Evolutionary conservation across 1,139 yeast species (phyloP).

Genomic region (Geotrichum restrictum): DNA sequence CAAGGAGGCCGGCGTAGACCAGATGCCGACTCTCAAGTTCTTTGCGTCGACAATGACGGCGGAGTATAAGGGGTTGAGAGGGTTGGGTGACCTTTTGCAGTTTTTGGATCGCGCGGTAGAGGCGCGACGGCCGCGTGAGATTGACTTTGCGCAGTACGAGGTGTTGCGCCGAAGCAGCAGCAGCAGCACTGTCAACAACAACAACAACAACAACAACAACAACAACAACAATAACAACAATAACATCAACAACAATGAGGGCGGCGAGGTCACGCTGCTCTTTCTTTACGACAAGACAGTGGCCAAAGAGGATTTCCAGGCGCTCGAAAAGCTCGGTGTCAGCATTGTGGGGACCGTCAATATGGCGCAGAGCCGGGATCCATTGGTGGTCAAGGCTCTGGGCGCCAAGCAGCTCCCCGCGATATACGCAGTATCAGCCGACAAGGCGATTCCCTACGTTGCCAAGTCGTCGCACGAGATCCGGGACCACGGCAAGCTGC

Average conservation of each 20-base stretch:
- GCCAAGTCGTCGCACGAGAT: constrained; percentile 37
- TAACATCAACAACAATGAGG: not conserved
- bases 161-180: constrained; percentile 22
- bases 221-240: not conserved
- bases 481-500: constrained; percentile 34
- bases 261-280: constrained; percentile 32
- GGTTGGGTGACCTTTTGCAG: constrained; percentile 35
- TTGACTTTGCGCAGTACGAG: constrained; percentile 30
- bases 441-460: constrained; percentile 30
- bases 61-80: constrained; percentile 37
- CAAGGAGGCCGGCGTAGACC: constrained; percentile 32
- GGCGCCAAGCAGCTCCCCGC: constrained; percentile 36
- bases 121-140: constrained; percentile 31
- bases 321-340: constrained; percentile 37
- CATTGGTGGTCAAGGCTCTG: constrained; percentile 32
- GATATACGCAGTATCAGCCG: constrained; percentile 36
- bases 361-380: constrained; percentile 35
- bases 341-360: constrained; percentile 38
- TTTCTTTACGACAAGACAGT: constrained; percentile 42
- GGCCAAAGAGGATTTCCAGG: constrained; percentile 42
- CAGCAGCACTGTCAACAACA: constrained; percentile 1
- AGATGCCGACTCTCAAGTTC: constrained; percentile 36
- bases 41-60: constrained; percentile 35
- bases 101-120: constrained; percentile 36
- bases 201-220: constrained; percentile 2